A percentile compares a stretch with the other conserved stretches of the same genome.
Evolutionary conservation across 805 yeast genomes (phyloP).

Genomic region (Saturnispora sekii): DNA sequence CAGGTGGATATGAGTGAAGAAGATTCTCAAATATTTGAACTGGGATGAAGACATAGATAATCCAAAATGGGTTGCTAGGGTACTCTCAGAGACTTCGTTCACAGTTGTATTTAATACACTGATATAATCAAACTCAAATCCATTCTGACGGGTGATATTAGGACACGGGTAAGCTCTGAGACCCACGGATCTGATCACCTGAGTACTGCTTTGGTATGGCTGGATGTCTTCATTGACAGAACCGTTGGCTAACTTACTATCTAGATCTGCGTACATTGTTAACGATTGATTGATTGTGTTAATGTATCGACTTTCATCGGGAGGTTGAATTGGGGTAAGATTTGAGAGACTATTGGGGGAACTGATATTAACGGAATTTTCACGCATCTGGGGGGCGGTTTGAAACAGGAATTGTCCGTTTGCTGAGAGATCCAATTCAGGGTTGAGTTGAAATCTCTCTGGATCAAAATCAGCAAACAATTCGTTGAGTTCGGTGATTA

Average conservation of each 20-base stretch:
- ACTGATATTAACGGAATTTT: no score
- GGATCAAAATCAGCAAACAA: conserved; percentile 25
- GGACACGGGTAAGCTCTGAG: conserved; percentile 7
- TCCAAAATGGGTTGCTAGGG: conserved; percentile 24
- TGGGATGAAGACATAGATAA: conserved; percentile 26
- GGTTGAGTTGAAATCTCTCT: conserved; percentile 11
- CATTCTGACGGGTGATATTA: not conserved
- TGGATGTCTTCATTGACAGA: no score
- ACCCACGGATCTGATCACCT: conserved; percentile 5
- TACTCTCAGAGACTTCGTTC: conserved; percentile 17
- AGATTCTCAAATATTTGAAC: conserved; percentile 25
- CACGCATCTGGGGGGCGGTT: no score
- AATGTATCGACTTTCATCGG: conserved; percentile 1
- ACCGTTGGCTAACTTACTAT: no score
- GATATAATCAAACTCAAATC: conserved; percentile 19
- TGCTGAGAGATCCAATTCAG: conserved; percentile 4
- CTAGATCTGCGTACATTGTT: not conserved
- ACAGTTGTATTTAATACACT: conserved; percentile 22
- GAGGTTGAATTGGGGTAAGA: no score
- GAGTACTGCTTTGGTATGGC: conserved; percentile 7
- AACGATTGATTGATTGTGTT: conserved; percentile 5
- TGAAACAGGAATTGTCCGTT: no score
- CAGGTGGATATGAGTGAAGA: conserved; percentile 28
- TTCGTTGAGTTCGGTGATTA: conserved; percentile 29
- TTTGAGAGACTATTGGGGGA: no score